Evolutionary conservation across 2,329 filamentous ascomycete genomes (phyloP), one percentile per base, ranked within the genome.

Genomic region (Botrytis fragariae): DNA sequence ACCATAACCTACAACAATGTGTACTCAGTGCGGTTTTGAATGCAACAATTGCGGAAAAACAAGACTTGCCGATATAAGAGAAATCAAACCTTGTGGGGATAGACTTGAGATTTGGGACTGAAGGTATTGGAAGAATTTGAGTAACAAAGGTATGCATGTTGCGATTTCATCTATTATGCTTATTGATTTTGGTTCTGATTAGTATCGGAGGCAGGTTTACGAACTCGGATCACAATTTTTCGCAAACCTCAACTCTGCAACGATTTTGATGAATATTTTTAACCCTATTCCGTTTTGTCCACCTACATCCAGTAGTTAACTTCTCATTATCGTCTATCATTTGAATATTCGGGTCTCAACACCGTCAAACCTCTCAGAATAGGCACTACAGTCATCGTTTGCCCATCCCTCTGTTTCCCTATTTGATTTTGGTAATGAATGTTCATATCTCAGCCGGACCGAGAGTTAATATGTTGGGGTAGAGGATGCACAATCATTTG

Each of bases 101-200:
- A n/a, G 25, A n/a, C 1, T 54, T 29, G 0, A 48, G 9, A 48
- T 9, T 18, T 20, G 14, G n/a, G 54, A 29, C n/a, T 29, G n/a
- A 18, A 29, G n/a, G 12, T 18, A n/a, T 6, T 29, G 54, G 12
- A n/a, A 32, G 6, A 57, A 1, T 57, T 18, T 32, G 5, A 3
- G 6, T 18, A 9, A 18, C 1, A 0, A 32, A n/a, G n/a, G n/a
- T n/a, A 14, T 57, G n/a, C 1, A 4, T 32, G 5, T 18, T 32
- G 4, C n/a, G 10, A 5, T 14, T 51, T 45, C 44, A 45, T 45
- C 20, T 45, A 22, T 22, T 22, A 29, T 14, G 10, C 4, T n/a
- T 51, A 12, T n/a, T 51, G 12, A 5, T n/a, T 18, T 29, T 3
- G 16, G 16, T 57, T 57, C 16, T 29, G 2, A 57, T 57, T 29